Conservation (phyloP, 1,284 basidiomycete species). For the Lignosus rhinocerotis region DNA sequence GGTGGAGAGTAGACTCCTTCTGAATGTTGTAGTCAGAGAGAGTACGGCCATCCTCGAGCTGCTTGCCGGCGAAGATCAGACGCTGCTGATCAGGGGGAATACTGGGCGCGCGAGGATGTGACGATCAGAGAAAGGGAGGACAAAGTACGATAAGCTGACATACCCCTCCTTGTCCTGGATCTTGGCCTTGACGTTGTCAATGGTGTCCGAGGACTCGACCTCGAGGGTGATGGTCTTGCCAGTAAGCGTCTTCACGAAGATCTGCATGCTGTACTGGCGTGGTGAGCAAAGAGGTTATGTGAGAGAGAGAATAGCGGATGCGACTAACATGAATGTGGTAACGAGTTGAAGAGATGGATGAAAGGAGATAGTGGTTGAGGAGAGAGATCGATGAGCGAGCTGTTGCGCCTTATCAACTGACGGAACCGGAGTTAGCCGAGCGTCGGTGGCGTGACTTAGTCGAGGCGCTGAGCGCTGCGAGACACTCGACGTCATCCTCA, state of each 20-base stretch:
- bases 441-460: neutral
- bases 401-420: conserved; percentile 22
- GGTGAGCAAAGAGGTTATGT: neutral
- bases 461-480: neutral
- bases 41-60: conserved; percentile 30
- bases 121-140: neutral
- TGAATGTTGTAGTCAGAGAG: conserved; percentile 33
- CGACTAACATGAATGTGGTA: neutral
- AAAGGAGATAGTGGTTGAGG: conserved; percentile 24
- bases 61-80: conserved; percentile 33
- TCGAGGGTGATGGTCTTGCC: conserved; percentile 33
- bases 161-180: conserved; percentile 33
- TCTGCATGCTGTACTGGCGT: conserved; percentile 27
- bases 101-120: neutral
- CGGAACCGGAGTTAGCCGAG: neutral
- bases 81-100: conserved; percentile 31
- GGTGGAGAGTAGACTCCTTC: conserved; percentile 32
- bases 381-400: conserved; percentile 12
- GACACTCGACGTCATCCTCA: neutral
- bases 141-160: neutral
- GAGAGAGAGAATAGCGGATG: neutral
- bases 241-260: conserved; percentile 34
- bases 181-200: conserved; percentile 32
- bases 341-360: neutral
- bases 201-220: conserved; percentile 31